Percentiles rank a stretch among this genome's conserved stretches.
phyloP scores from a whole-genome alignment of 371 early-diverging fungal species.

The Funneliformis caledonium region DNA sequence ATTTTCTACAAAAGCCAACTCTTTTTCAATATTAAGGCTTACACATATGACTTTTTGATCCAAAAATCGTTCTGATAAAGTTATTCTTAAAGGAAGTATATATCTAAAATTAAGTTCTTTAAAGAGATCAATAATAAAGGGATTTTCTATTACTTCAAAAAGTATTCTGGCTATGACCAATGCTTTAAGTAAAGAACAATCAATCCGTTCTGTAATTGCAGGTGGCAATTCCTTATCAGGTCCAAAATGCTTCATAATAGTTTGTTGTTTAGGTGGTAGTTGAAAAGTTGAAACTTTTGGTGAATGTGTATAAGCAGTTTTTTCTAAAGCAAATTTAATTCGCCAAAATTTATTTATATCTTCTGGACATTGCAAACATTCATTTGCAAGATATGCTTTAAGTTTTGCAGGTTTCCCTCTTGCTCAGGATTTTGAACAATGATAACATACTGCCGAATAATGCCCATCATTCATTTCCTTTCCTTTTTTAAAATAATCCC shows the following conservation, averaged over 20 bases:
- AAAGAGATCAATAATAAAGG: constrained; percentile 5
- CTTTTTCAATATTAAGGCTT: too few relatives aligned
- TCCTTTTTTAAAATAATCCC: too few relatives aligned
- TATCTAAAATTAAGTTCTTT: not conserved
- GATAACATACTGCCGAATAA: too few relatives aligned
- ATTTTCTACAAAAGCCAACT: too few relatives aligned
- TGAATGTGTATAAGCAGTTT: not conserved
- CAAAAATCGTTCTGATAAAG: not conserved
- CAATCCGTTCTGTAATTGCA: not conserved
- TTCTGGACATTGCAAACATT: constrained; percentile 3
- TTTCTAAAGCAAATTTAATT: not conserved
- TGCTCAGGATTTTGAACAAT: not conserved
- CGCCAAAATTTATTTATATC: not conserved
- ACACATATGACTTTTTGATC: not conserved
- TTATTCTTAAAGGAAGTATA: not conserved
- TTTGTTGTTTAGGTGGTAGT: not conserved
- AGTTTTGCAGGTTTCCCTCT: not conserved
- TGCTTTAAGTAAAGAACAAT: not conserved
- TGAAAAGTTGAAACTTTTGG: not conserved
- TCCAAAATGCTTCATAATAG: not conserved
- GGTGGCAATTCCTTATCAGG: not conserved
- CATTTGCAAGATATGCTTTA: constrained; percentile 1
- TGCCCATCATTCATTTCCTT: not conserved
- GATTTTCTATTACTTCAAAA: not conserved
- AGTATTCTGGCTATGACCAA: not conserved